phyloP scores from a whole-genome alignment of 169 alveolate species.

The Babesia divergens region DNA sequence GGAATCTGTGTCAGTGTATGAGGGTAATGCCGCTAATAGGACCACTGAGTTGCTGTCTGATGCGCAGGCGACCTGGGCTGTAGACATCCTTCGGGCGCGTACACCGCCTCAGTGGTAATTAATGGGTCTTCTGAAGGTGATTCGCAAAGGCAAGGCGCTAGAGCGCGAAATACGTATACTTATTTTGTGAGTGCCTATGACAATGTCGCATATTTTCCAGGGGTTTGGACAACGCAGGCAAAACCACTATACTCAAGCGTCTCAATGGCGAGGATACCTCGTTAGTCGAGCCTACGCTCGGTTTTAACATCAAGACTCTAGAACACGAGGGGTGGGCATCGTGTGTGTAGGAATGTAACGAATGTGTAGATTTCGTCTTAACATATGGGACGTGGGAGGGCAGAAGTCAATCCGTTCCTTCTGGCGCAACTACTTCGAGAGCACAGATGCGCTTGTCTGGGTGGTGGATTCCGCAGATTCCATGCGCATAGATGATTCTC shows the following conservation, averaged over 20 bases:
- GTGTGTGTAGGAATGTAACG: background rate
- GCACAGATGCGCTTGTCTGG: conserved; percentile 98
- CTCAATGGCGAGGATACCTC: conserved; percentile 90
- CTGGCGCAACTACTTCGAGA: conserved; percentile 99
- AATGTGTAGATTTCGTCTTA: conserved; percentile 78
- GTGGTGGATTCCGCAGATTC: conserved; percentile 97
- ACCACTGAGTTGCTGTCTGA: background rate
- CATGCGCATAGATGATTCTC: conserved; percentile 92
- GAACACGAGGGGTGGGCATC: conserved; percentile 70
- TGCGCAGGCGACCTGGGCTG: conserved; percentile 29
- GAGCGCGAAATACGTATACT: conserved; percentile 92
- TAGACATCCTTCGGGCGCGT: conserved; percentile 25
- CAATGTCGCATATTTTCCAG: conserved; percentile 7
- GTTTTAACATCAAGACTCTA: conserved; percentile 90
- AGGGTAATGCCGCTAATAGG: conserved; percentile 2
- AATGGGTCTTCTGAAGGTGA: conserved; percentile 89
- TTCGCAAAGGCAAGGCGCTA: conserved; percentile 88
- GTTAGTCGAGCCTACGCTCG: conserved; percentile 92
- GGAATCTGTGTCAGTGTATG: background rate
- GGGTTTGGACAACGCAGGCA: conserved; percentile 97
- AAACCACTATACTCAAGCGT: conserved; percentile 92
- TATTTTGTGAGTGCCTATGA: conserved; percentile 69
- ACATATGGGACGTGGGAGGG: conserved; percentile 99
- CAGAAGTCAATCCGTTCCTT: conserved; percentile 96
- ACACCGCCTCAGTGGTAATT: conserved; percentile 16